Base-by-base conservation (phyloP, 257 asterid species). In the Verbascum thapsus region DNA sequence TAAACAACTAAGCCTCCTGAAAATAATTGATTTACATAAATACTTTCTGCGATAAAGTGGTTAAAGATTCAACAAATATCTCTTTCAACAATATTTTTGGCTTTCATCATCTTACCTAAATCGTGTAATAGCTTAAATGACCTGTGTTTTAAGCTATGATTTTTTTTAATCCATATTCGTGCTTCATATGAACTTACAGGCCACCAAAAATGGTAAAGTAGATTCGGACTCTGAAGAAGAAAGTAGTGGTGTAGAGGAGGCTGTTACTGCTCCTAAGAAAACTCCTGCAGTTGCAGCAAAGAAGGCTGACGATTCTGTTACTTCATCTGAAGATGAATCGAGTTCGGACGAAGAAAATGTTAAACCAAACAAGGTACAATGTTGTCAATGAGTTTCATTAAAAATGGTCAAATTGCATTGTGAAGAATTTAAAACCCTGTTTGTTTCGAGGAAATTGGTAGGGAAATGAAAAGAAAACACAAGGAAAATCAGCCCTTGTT, bases 161-260 rank as follows among this genome's bases (percentile, higher is more conserved):
- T 32, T 54, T 30, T 34, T 30, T 22, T 35, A 16, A n/a, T 42
- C 42, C 18, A 59, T 32, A 26, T 38, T 16, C 10, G 42, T 10
- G 30, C 49, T 20, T 65, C 8, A 41, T 50, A 44, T 60, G 32
- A 38, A 47, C 57, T 53, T 59, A 7, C 52, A 69, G 80, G 71
- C 64, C 8, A 8, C 40, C 17, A 66, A 66, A 64, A 56, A 43
- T 3, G 57, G 39, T 0, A 53, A 53, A 48, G 23, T 23, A 9
- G 32, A 60, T 6, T 60, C 32, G 2, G 76, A 66, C 30, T 75
- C 83, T 15, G 84, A 73, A 12, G 77, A 70, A 50, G 83, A 74
- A 15, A 61, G 68, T 56, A 53, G 67, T 64, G 69, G 85, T 5
- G 86, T 75, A 19, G 76, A 74, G 32, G 78, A 72, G 34, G 72